A percentile compares a stretch with the other conserved stretches of the same genome.
Conservation (phyloP, 805 yeast species). For the Candida andamanensis region DNA sequence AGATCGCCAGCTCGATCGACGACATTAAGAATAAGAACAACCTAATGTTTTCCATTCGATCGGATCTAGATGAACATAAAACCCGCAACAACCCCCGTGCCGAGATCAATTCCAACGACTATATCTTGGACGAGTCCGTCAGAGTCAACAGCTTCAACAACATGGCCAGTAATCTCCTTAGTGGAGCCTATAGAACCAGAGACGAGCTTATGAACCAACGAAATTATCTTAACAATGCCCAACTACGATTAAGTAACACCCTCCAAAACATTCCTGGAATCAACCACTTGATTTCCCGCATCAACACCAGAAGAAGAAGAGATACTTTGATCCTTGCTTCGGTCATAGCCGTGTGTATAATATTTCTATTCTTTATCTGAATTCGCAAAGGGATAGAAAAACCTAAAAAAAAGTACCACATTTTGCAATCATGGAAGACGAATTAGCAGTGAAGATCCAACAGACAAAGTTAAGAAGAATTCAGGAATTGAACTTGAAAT, state of each 20-base stretch:
- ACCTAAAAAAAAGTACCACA: constrained; percentile 7
- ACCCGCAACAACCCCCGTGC: constrained; percentile 21
- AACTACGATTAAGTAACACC: constrained; percentile 54
- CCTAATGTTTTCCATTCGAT: constrained; percentile 67
- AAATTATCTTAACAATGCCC: constrained; percentile 56
- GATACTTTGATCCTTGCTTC: constrained; percentile 80
- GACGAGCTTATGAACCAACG: constrained; percentile 79
- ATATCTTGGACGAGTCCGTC: constrained; percentile 70
- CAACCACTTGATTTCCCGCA: constrained; percentile 66
- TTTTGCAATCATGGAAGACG: constrained; percentile 11
- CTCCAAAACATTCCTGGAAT: constrained; percentile 78
- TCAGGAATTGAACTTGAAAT: constrained; percentile 48
- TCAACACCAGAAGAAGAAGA: constrained; percentile 83
- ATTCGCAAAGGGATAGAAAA: background rate
- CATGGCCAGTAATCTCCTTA: constrained; percentile 72
- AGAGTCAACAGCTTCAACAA: constrained; percentile 69
- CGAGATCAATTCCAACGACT: constrained; percentile 50
- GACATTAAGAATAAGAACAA: constrained; percentile 78
- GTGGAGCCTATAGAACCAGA: constrained; percentile 85
- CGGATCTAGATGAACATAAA: constrained; percentile 71
- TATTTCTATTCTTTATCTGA: constrained; percentile 51
- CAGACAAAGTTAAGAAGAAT: constrained; percentile 57
- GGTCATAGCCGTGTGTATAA: constrained; percentile 66
- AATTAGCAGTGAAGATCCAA: constrained; percentile 38
- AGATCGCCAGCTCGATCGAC: constrained; percentile 52